phyloP scores from a whole-genome alignment of 2,329 filamentous ascomycete species.

The Colletotrichum sp. region DNA sequence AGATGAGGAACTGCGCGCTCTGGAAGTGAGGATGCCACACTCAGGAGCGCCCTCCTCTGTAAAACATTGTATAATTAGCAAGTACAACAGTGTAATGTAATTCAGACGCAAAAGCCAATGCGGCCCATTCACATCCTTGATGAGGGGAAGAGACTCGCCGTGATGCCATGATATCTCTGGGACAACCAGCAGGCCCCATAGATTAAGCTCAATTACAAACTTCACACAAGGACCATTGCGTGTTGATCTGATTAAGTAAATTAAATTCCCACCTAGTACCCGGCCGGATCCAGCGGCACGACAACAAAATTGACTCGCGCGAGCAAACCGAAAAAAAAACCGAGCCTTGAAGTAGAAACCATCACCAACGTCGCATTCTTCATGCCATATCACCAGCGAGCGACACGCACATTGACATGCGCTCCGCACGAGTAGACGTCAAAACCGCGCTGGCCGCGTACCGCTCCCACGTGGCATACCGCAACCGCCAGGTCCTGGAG shows the following conservation, averaged over 20 bases:
- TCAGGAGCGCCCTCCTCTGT: not conserved
- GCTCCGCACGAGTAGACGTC: not conserved
- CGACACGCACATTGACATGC: not conserved
- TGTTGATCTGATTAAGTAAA: not conserved
- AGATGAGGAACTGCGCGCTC: constrained; percentile 17
- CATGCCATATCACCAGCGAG: not conserved
- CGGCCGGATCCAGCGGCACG: not conserved
- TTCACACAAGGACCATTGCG: not conserved
- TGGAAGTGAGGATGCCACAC: not conserved
- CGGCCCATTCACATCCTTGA: not conserved
- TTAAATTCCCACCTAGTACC: not conserved
- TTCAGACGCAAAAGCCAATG: not conserved
- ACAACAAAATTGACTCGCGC: not conserved
- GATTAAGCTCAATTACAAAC: not conserved
- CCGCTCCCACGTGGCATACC: not conserved
- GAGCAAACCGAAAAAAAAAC: not conserved
- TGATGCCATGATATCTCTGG: not conserved
- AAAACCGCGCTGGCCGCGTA: not conserved
- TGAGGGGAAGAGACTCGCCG: not conserved
- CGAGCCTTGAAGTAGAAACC: not conserved
- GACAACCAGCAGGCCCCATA: not conserved
- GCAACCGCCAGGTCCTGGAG: not conserved
- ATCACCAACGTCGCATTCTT: not conserved
- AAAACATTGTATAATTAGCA: constrained; percentile 9
- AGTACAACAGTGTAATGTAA: not conserved